A percentile compares a stretch with the other conserved stretches of the same genome.
Conservation (phyloP, 257 asterid species). For the Przewalskia tangutica region DNA sequence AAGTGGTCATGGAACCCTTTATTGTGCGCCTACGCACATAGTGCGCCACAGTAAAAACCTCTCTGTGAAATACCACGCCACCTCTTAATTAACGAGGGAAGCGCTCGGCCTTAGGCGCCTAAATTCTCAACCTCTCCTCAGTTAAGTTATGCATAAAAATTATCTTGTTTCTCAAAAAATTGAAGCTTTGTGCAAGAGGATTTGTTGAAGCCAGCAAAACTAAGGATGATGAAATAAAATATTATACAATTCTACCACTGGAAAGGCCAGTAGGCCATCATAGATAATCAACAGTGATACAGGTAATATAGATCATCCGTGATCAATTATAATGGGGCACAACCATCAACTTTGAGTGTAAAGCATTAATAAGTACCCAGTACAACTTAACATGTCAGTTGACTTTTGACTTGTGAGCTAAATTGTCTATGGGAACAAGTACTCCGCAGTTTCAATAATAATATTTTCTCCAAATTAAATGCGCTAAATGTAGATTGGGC, state of each 20-base stretch:
- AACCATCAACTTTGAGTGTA: too few species aligned
- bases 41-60: constrained; percentile 29
- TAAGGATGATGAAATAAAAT: background rate
- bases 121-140: background rate
- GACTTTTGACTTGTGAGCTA: background rate
- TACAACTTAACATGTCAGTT: background rate
- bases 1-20: constrained; percentile 39
- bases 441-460: background rate
- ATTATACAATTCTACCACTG: background rate
- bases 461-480: background rate
- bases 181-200: background rate
- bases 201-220: background rate
- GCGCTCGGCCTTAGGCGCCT: constrained; percentile 35
- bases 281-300: background rate
- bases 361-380: too few species aligned
- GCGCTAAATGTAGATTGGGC: background rate
- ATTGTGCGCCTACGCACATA: constrained; percentile 24
- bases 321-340: too few species aligned
- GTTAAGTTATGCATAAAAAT: too few species aligned
- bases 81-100: constrained; percentile 27
- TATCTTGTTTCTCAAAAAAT: background rate
- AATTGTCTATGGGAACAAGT: background rate
- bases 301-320: too few species aligned
- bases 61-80: constrained; percentile 33
- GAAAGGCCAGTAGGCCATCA: background rate